Base-by-base conservation (phyloP, 2,329 filamentous ascomycete genomes). In the Sclerotinia minor region DNA sequence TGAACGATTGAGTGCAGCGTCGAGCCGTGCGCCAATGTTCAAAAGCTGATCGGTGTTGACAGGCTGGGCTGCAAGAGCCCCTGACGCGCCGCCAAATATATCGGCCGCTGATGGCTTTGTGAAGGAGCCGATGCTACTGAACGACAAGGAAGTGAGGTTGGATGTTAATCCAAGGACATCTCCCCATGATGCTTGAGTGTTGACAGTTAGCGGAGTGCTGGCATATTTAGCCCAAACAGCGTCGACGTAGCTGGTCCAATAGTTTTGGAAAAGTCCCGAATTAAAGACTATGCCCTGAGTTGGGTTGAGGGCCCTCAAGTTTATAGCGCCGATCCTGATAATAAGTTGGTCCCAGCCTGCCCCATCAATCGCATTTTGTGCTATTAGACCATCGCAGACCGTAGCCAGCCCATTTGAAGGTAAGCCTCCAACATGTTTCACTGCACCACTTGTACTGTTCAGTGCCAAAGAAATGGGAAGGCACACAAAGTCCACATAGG, bases 1-100 rank as follows among this genome's bases (percentile, higher is more conserved):
- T 45, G 85, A 88, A 29, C 92, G 84, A 78, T 94, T 92, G 74
- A 94, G 86, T 0, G 89, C 90, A 1, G 92, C 91, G 0, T 89
- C 85, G 19, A 95, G 79, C n/a, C 92, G 83, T 0, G 92, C 90
- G 11, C 88, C 88, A 67, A 94, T 84, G 52, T 88, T 87, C 69
- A 85, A 84, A 75, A 83, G 78, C 74, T 82, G 68, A 15, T 53
- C 69, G 15, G 67, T 73, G 24, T 75, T 29, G 75, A 69, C 59
- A 69, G 66, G 11, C 52, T 71, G 64, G 2, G 70, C 57, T 77
- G 81, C 79, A 71, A 89, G 89, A 0, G 87, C 85, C 0, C 87
- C 87, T 2, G 83, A 85, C 71, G 83, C 87, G 77, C 87, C 89
- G 41, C 83, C 83, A 73, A 91, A 86, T 70, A 92, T 88, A 76